Base-by-base conservation (phyloP, 306 rosid genomes). In the Vigna reflexopilosa region DNA sequence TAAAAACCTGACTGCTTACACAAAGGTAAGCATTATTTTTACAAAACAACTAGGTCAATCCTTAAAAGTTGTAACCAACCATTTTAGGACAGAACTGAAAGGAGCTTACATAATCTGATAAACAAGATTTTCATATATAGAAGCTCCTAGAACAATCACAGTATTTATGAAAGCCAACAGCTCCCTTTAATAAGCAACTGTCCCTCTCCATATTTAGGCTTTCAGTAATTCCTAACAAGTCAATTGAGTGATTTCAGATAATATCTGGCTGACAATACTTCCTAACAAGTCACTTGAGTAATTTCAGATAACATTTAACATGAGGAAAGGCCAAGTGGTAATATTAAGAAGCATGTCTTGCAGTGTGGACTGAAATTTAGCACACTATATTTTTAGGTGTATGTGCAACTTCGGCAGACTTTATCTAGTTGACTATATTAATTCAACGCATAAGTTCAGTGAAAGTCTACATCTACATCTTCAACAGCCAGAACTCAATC, bases 401-500 rank as follows among this genome's bases (percentile, higher is more conserved):
- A 59, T 28, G 13, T 56, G 50, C 77, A 72, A 55, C 17, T 20
- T 22, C 7, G 4, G 63, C 7, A 8, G 40, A 32, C 9, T 20
- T 48, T 42, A 48, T 75, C 50, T 62, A 47, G 57, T 24, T 17
- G 22, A 61, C 59, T 56, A 47, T 36, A 57, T 55, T 42, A 57
- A 30, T 6, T 59, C 72, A 70, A 50, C n/a, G 48, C 48, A 49
- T 40, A 54, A 49, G 65, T 26, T 16, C 44, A 20, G 28, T 47
- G 52, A 48, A 70, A 78, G 2, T 59, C 63, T 49, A 70, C 22
- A 11, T 62, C 32, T 50, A 48, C 30, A 36, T 52, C 16, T 45
- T 58, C 71, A 57, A 59, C 9, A 58, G 48, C 54, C 44, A 70
- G 75, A 55, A 42, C 30, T 49, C 54, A 54, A 54, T 16, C 26